Evolutionary conservation across 495 filamentous ascomycete species (phyloP), one percentile per base, ranked within the genome.

Genomic region (Articulospora tetracladia): DNA sequence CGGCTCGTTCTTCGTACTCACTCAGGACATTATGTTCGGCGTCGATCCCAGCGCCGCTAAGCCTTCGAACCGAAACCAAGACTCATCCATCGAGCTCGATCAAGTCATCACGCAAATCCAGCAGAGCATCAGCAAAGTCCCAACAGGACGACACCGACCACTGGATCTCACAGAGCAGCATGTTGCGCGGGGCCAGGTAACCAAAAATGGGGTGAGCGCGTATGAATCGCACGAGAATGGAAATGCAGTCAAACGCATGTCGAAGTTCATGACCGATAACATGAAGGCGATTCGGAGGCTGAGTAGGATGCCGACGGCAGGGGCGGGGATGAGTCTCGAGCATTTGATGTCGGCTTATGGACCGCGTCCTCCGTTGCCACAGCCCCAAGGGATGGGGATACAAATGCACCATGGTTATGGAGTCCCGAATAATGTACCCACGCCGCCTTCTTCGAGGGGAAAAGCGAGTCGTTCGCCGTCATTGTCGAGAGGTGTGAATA

Each of bases 1-100:
- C 30, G 68, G 70, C 7, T 68, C 60, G 15, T 72, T 72, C 61
- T 73, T 72, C 60, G 47, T 72, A 1, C 61, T 69, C 17, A 59
- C 68, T 0, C 56, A 68, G 53, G 62, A 66, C 2, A 47, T 67
- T 13, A 51, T 32, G 41, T 27, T 72, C 7, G 62, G 48, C 22
- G 26, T 11, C 19, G 3, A 44, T 19, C 44, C 39, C 15, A 46
- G 15, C 50, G 48, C 30, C 36, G 55, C 49, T 22, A 17, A 19
- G 12, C 20, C 58, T 58, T 10, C 39, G 50, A 15, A 39, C 25
- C 13, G 19, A 34, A n/a, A 52, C 24, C 1, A 44, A 34, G 53
- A 65, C 20, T 44, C 39, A n/a, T n/a, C 15, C 15, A 61, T 72
- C 25, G 65, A 66, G 15, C 68, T 72, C 54, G 64, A 68, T 41